Evolutionary conservation across 78 protist genomes (phyloP).

Genomic region (Dictyostelium intermedium): DNA sequence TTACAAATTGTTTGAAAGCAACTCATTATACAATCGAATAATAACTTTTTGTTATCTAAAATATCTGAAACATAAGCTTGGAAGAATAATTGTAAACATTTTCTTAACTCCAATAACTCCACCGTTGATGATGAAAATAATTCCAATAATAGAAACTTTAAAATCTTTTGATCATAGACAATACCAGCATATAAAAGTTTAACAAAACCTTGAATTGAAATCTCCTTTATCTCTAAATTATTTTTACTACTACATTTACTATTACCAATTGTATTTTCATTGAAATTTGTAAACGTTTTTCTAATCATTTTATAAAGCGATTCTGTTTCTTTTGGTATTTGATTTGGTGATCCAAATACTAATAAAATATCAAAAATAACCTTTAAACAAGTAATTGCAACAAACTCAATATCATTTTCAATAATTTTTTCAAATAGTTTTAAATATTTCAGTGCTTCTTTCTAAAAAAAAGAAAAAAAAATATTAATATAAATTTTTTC

Average conservation of each 20-base stretch:
- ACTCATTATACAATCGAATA: not conserved
- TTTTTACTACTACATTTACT: not conserved
- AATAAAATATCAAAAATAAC: slow-evolving; percentile 57
- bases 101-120: not conserved
- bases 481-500: too few relatives aligned
- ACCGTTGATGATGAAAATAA: not conserved
- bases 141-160: not conserved
- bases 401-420: slow-evolving; percentile 21
- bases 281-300: slow-evolving; percentile 7
- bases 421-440: slow-evolving; percentile 17
- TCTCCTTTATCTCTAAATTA: not conserved
- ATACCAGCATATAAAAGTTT: slow-evolving; percentile 52
- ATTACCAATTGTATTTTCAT: not conserved
- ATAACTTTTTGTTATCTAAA: slow-evolving; percentile 12
- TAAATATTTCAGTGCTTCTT: slow-evolving; percentile 9
- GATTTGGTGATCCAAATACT: slow-evolving; percentile 64
- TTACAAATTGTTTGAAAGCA: not conserved
- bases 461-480: slow-evolving; percentile 7
- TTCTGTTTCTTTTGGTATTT: slow-evolving; percentile 31
- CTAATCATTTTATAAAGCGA: slow-evolving; percentile 39
- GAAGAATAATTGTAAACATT: slow-evolving; percentile 36
- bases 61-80: slow-evolving; percentile 8
- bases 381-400: not conserved
- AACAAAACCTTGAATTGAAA: slow-evolving; percentile 51
- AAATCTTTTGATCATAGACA: slow-evolving; percentile 15